Base-by-base conservation (phyloP, 2,329 filamentous ascomycete genomes). In the Apiospora arundinis region DNA sequence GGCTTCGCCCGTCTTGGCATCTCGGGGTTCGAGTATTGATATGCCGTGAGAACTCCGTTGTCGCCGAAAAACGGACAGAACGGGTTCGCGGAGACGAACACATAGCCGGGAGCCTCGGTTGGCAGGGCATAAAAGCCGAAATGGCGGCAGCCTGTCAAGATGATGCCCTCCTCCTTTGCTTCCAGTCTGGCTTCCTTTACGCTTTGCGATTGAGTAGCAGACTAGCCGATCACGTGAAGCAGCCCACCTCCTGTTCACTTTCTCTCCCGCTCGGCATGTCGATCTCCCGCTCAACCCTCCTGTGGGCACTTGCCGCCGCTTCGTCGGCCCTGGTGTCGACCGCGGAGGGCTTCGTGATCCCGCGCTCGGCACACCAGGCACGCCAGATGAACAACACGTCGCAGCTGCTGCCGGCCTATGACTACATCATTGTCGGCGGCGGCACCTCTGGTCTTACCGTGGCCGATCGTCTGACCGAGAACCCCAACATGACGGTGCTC, bases 361-460 rank as follows among this genome's bases (percentile, higher is more conserved):
- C 66, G 66, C 66, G 4, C 23, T 68, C 66, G 12, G 66, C 66
- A 16, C 28, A 68, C 16, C 42, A 68, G 44, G 66, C 66, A 23
- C 66, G 44, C 66, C 66, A 68, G 23, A 68, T 68, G 25, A n/a
- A n/a, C 66, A 23, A 68, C 44, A 23, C 44, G n/a, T 28, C 66
- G 12, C 63, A 70, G 46, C 69, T 70, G 28, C 69, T 66, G 32
- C 69, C 69, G 18, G 76, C 75, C 0, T 79, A 78, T 25, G 77
- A 79, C 69, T 78, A 79, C 72, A 74, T 79, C 16, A 75, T 79
- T n/a, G 70, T 79, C 21, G 77, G 77, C 44, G 77, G 73, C 8
- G 77, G 77, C 9, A 79, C 77, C 2, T 73, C 77, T 2, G 77
- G 77, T 2, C 63, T 79, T 44, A 78, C 77, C 3, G 70, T 78